Conservation (phyloP, 345 rosid genomes). For the Eucalyptus shirleyi region DNA sequence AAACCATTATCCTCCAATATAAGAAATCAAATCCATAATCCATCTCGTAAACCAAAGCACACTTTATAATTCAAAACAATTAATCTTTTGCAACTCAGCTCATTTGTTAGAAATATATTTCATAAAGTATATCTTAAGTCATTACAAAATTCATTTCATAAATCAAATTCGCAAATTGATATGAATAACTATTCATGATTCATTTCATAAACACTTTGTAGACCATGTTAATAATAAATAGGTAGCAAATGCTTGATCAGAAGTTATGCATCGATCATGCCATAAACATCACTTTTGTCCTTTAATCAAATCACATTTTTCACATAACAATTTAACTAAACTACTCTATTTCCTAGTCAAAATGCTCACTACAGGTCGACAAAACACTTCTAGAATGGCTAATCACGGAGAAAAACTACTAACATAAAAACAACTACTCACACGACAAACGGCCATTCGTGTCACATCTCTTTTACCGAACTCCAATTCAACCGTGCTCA, state of each 20-base stretch:
- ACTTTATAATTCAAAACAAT: too few relatives aligned
- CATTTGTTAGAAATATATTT: too few relatives aligned
- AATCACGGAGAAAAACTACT: not conserved
- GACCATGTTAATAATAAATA: not conserved
- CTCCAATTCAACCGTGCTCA: not conserved
- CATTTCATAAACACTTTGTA: not conserved
- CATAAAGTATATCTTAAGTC: too few relatives aligned
- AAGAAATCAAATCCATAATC: not conserved
- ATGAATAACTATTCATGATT: too few relatives aligned
- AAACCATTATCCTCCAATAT: not conserved
- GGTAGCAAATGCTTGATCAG: not conserved
- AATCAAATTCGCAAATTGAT: too few relatives aligned
- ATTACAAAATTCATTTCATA: too few relatives aligned
- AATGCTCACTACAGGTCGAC: not conserved
- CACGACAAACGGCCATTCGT: not conserved
- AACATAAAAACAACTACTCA: not conserved
- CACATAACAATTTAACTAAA: not conserved
- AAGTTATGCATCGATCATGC: not conserved
- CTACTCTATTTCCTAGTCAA: not conserved
- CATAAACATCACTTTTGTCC: not conserved
- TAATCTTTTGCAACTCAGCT: not conserved
- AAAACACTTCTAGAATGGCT: not conserved
- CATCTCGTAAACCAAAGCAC: not conserved
- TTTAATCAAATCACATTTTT: not conserved
- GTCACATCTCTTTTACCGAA: not conserved